These are phyloP conservation scores for Fonsecaea monophora DNA, from an alignment of 2,329 filamentous ascomycete species.

Conservation along the genomic window DNA sequence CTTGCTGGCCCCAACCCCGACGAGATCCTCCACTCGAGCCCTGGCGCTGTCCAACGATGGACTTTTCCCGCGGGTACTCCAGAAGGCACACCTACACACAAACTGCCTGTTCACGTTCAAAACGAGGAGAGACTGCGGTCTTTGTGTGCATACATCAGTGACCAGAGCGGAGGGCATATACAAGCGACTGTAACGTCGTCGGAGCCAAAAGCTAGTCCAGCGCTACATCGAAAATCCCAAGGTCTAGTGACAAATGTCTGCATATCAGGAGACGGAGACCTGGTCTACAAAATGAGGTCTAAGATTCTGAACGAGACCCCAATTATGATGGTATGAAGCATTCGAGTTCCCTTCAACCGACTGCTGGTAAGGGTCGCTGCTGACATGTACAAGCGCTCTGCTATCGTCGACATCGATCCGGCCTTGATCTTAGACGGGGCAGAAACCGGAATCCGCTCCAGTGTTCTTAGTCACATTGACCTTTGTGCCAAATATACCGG, in stretches of 20 bases:
- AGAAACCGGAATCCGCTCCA: constrained; percentile 71
- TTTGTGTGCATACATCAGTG: constrained; percentile 82
- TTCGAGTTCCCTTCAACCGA: constrained; percentile 7
- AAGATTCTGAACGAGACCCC: constrained; percentile 90
- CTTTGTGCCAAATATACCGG: constrained; percentile 86
- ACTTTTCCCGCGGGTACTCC: constrained; percentile 87
- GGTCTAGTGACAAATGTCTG: constrained; percentile 84
- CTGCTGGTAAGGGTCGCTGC: constrained; percentile 25
- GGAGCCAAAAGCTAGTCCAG: constrained; percentile 71
- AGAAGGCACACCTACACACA: constrained; percentile 82
- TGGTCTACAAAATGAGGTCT: constrained; percentile 87
- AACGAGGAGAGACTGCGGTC: constrained; percentile 81
- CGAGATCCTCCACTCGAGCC: constrained; percentile 91
- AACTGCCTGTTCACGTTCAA: constrained; percentile 87
- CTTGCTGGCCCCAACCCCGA: constrained; percentile 90
- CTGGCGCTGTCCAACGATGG: constrained; percentile 87
- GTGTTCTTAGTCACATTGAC: constrained; percentile 84
- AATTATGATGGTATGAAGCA: constrained; percentile 78
- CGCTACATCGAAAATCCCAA: constrained; percentile 57
- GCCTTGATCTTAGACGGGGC: constrained; percentile 82
- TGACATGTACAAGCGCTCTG: constrained; percentile 71
- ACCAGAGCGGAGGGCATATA: constrained; percentile 70
- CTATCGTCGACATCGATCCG: constrained; percentile 90
- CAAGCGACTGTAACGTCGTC: constrained; percentile 85
- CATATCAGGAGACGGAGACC: constrained; percentile 83